Evolutionary conservation across 768 basidiomycete species (phyloP).

Genomic region (Rubroboletus pulcherrimus): DNA sequence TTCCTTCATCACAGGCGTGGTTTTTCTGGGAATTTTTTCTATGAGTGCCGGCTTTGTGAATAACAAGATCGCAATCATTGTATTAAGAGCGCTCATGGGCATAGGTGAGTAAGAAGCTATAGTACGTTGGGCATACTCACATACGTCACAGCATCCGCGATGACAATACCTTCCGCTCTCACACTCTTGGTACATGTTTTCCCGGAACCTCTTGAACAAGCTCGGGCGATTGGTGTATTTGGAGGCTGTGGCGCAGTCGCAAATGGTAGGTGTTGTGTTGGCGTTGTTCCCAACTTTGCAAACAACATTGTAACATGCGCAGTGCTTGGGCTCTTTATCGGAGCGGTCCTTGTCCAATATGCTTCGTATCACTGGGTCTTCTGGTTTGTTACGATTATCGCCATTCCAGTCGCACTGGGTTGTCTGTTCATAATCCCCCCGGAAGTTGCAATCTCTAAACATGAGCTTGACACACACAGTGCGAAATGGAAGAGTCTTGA

Average conservation of each 20-base stretch:
- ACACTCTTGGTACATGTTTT: constrained; percentile 48
- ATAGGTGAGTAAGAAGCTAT: constrained; percentile 29
- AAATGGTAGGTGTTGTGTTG: constrained; percentile 34
- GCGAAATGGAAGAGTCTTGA: constrained; percentile 34
- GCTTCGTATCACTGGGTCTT: constrained; percentile 51
- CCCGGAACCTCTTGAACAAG: constrained; percentile 43
- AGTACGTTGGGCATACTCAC: constrained; percentile 1
- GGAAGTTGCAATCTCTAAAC: constrained; percentile 4
- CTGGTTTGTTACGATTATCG: constrained; percentile 42
- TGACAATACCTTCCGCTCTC: constrained; percentile 50
- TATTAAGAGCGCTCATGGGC: constrained; percentile 51
- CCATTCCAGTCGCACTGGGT: constrained; percentile 30
- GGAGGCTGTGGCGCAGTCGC: constrained; percentile 45
- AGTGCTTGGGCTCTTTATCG: constrained; percentile 42
- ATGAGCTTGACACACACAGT: neutral
- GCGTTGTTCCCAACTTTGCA: neutral
- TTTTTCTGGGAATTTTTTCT: constrained; percentile 41
- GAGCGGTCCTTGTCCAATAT: constrained; percentile 39
- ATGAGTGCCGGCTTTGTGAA: constrained; percentile 43
- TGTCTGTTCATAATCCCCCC: constrained; percentile 35
- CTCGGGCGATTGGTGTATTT: constrained; percentile 46
- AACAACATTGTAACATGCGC: neutral
- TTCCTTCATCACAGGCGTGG: constrained; percentile 42
- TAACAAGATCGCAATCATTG: constrained; percentile 44
- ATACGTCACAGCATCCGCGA: constrained; percentile 36